phyloP scores from a whole-genome alignment of 257 asterid species.

The Verbena officinalis region DNA sequence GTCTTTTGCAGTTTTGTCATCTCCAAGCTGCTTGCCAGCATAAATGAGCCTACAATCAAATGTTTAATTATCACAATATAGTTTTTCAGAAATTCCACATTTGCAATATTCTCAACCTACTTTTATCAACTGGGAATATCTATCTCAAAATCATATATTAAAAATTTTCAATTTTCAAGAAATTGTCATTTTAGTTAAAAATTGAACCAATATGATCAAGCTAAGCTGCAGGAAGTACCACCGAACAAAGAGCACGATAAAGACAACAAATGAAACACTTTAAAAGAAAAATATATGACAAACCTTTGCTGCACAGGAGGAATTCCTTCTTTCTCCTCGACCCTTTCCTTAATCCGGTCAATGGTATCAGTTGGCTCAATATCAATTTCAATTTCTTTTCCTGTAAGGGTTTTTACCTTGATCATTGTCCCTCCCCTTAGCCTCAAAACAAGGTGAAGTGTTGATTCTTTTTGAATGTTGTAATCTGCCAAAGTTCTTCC shows the following conservation, averaged over 20 bases:
- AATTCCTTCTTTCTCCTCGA: constrained; percentile 76
- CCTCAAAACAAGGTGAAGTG: constrained; percentile 64
- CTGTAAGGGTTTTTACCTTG: constrained; percentile 74
- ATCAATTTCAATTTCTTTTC: constrained; percentile 73
- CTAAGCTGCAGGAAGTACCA: not conserved
- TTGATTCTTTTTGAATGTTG: constrained; percentile 54
- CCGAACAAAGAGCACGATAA: not conserved
- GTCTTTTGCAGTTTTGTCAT: constrained; percentile 89
- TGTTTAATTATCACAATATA: not conserved
- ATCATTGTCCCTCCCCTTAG: constrained; percentile 78
- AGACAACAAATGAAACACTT: not conserved
- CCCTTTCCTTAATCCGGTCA: constrained; percentile 67
- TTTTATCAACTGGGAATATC: not conserved
- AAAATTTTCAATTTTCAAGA: too few relatives aligned
- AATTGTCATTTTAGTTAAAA: not conserved
- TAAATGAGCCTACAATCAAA: constrained; percentile 62
- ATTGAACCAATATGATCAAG: not conserved
- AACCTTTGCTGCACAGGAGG: constrained; percentile 76
- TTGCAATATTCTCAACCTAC: not conserved
- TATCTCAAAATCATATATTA: too few relatives aligned
- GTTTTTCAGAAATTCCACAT: not conserved
- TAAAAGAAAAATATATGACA: constrained; percentile 1
- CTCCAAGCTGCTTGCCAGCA: constrained; percentile 89
- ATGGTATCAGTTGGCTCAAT: constrained; percentile 69
- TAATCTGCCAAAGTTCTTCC: constrained; percentile 51